These are phyloP conservation scores for Rhizopogon roseolus DNA, from an alignment of 768 basidiomycete species.

Conservation along the genomic window DNA sequence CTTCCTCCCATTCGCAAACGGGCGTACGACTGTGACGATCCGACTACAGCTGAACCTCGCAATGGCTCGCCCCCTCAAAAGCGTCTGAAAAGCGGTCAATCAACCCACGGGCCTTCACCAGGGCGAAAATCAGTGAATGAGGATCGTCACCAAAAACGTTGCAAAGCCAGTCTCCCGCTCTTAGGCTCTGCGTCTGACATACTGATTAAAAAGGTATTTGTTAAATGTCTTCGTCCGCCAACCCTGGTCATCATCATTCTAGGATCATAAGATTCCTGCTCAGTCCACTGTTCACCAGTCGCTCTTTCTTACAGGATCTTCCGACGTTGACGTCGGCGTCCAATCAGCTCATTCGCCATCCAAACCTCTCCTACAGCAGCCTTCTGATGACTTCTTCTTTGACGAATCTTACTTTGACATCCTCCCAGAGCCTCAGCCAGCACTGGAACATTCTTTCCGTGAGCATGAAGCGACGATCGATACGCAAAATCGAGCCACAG, in stretches of 20 bases:
- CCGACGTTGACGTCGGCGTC: slow-evolving; percentile 7
- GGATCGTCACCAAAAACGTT: slow-evolving; percentile 15
- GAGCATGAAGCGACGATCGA: not conserved
- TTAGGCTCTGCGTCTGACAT: not conserved
- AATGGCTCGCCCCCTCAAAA: not conserved
- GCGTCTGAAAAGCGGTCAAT: not conserved
- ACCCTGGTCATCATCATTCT: not conserved
- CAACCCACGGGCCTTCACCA: not conserved
- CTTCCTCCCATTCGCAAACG: not conserved
- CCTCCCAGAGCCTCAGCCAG: slow-evolving; percentile 8
- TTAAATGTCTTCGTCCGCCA: not conserved
- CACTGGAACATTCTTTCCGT: not conserved
- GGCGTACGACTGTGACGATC: too few relatives aligned
- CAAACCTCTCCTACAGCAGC: not conserved
- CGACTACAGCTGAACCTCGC: not conserved
- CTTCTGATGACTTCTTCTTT: slow-evolving; percentile 26
- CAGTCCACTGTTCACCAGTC: not conserved
- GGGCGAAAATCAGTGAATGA: slow-evolving; percentile 1
- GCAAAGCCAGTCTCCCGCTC: not conserved
- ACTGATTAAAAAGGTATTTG: slow-evolving; percentile 2
- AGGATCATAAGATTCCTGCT: not conserved
- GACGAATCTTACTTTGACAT: slow-evolving; percentile 29
- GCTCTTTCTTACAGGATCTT: slow-evolving; percentile 15
- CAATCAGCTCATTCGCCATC: slow-evolving; percentile 1
- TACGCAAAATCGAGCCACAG: not conserved